Percentiles rank a stretch among this genome's conserved stretches.
Conservation (phyloP, 768 basidiomycete species). For the Cystofilobasidium macerans region DNA sequence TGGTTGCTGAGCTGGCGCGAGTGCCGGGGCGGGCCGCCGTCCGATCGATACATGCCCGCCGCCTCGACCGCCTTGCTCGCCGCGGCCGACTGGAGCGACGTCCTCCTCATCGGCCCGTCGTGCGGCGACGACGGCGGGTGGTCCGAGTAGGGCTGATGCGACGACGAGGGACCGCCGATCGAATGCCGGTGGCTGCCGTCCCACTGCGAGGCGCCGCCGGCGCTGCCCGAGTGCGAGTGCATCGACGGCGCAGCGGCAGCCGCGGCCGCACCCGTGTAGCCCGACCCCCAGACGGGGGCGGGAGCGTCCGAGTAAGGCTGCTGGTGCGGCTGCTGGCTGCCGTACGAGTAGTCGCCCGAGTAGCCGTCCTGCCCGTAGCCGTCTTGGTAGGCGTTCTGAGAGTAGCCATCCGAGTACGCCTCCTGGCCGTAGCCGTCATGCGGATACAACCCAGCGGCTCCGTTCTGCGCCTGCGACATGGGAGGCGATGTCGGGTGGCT, state of each 20-base stretch:
- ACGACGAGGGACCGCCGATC: neutral
- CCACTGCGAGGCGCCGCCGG: neutral
- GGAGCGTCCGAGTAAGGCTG: neutral
- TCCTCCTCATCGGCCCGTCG: neutral
- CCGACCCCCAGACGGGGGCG: slow-evolving; percentile 1
- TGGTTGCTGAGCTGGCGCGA: neutral
- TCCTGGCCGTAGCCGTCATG: neutral
- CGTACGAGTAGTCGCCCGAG: no score
- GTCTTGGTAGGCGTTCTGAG: neutral
- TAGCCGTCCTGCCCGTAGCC: neutral
- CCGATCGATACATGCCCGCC: neutral
- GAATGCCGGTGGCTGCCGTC: neutral
- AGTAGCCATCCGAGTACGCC: neutral
- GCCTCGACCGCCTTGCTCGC: neutral
- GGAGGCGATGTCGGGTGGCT: neutral
- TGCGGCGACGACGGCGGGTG: neutral
- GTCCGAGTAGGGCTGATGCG: neutral
- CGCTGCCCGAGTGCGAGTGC: neutral
- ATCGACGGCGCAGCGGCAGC: neutral
- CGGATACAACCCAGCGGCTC: neutral
- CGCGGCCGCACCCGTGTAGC: neutral
- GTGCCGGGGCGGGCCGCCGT: neutral
- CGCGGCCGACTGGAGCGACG: neutral
- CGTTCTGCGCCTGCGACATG: neutral
- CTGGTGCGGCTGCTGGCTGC: neutral